Conservation (phyloP, 2,329 filamentous ascomycete species). For the Ceratocystis diversiconidia region DNA sequence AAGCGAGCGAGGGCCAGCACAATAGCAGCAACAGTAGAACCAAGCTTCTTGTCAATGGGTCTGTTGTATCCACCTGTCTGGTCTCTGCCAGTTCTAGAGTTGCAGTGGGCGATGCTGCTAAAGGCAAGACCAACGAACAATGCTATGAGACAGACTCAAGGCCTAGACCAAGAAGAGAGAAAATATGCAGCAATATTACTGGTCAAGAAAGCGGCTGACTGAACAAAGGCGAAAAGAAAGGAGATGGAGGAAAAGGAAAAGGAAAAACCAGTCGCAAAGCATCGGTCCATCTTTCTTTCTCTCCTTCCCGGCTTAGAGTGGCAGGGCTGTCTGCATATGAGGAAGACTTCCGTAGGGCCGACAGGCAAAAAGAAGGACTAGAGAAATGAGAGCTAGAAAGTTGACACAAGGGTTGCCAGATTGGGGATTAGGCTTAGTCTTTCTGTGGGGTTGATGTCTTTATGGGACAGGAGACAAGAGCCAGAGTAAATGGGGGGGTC, state of each 20-base stretch:
- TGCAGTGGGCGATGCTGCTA: not conserved
- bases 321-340: not conserved
- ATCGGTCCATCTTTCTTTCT: not conserved
- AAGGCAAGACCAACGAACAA: not conserved
- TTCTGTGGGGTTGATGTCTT: not conserved
- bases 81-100: no score
- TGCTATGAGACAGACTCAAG: not conserved
- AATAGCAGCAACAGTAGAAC: not conserved
- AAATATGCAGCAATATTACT: constrained; percentile 1
- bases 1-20: not conserved
- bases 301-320: not conserved
- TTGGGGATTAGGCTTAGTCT: not conserved
- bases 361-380: not conserved
- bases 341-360: constrained; percentile 12
- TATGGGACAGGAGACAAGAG: not conserved
- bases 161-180: constrained; percentile 2
- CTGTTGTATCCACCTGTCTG: no score
- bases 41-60: not conserved
- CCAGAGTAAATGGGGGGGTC: not conserved
- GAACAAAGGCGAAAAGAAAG: not conserved
- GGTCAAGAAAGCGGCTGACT: not conserved
- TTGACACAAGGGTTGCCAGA: not conserved
- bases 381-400: not conserved
- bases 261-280: not conserved
- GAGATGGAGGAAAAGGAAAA: not conserved